Evolutionary conservation across 2,329 filamentous ascomycete species (phyloP), one percentile per base, ranked within the genome.

Genomic region (Elsinoe necatrix): DNA sequence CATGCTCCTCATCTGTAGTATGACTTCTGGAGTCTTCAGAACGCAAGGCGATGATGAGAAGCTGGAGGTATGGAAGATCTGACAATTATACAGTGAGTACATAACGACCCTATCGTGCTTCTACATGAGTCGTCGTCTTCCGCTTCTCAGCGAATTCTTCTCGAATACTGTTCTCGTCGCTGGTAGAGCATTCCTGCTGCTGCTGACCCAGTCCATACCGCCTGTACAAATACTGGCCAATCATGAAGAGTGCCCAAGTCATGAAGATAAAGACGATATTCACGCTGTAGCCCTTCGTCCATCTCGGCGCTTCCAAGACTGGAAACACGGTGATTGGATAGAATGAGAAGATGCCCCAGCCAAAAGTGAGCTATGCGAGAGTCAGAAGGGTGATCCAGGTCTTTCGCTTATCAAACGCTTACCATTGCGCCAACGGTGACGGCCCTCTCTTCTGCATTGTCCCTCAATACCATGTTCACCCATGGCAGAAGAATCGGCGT

Each of bases 271-370:
- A 50, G 5, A 34, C 45, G 25, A 34, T 21, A 12, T 50, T 50
- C 25, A 50, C 45, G n/a, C 45, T 50, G 45, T 50, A 50, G 25
- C 45, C 45, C 8, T 50, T 50, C 14, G 23, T 50, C 45, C 45
- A 50, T 21, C 45, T 21, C 11, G 45, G 45, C 18, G 45, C 45
- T 25, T 50, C 45, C 23, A 50, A 21, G 12, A 50, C 45, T 16
- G 45, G 45, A 11, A 50, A 50, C 12, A 50, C 45, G 11, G 45
- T 34, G 27, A 50, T 50, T 11, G 45, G 45, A 11, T 50, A 50
- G 25, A 50, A 50, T 16, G 45, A 50, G 27, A 34, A 50, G 45
- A 50, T 50, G 27, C 25, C 45, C 45, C 45, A 50, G 45, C 45
- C 45, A 14, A 50, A 16, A 25, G 45, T 50, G 27, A 50, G 29